phyloP scores from a whole-genome alignment of 768 basidiomycete species.

The Daedaleopsis sinensis region DNA sequence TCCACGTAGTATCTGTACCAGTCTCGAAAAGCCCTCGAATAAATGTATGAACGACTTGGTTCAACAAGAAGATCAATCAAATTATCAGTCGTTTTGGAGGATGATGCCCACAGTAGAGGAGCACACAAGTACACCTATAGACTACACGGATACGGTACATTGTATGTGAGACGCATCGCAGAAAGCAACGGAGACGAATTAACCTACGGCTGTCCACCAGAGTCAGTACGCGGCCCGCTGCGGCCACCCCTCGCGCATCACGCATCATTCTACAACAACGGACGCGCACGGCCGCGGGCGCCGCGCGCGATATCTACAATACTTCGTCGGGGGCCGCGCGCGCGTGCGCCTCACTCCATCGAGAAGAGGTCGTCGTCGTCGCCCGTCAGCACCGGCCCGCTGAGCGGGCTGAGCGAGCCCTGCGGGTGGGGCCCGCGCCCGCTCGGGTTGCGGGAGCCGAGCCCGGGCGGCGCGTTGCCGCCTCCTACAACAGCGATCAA shows the following conservation, averaged over 20 bases:
- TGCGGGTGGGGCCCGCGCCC: conserved; percentile 41
- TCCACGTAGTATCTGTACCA: too few species aligned
- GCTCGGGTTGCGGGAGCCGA: conserved; percentile 30
- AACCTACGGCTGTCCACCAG: conserved; percentile 3
- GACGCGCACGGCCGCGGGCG: neutral
- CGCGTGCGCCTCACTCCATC: conserved; percentile 48
- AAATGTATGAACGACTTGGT: too few species aligned
- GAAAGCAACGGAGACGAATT: neutral
- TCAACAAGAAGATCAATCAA: too few species aligned
- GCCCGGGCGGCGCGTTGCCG: conserved; percentile 20
- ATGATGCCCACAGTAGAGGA: neutral
- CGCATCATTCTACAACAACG: conserved; percentile 7
- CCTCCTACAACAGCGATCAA: conserved; percentile 5
- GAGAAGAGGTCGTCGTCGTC: conserved; percentile 73
- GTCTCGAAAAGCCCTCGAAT: too few species aligned
- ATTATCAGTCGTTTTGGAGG: neutral
- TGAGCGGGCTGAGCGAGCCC: conserved; percentile 59
- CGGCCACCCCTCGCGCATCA: too few species aligned
- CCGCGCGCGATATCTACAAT: conserved; percentile 7
- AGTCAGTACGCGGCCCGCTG: neutral
- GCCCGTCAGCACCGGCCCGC: conserved; percentile 58
- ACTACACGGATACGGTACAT: neutral
- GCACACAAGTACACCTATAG: neutral
- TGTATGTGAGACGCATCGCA: neutral
- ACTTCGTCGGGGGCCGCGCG: neutral